A percentile compares a stretch with the other conserved stretches of the same genome.
phyloP scores from a whole-genome alignment of 2,329 filamentous ascomycete species.

The Westerdykella aurantiaca region DNA sequence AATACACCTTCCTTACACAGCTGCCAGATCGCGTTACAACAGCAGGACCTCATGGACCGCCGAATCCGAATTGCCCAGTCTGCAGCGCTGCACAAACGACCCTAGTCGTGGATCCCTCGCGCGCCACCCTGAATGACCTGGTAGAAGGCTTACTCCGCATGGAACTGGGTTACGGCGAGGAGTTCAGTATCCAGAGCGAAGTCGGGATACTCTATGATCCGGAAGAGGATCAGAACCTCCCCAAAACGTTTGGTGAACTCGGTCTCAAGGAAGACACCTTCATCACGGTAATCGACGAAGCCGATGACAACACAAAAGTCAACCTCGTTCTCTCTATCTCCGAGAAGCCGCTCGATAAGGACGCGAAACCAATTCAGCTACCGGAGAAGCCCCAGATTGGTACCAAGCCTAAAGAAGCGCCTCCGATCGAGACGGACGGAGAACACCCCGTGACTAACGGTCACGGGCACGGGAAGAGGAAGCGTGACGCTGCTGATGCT shows the following conservation, averaged over 20 bases:
- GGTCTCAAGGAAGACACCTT: constrained; percentile 69
- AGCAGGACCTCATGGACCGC: constrained; percentile 51
- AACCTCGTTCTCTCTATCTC: constrained; percentile 71
- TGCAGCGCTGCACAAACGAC: constrained; percentile 69
- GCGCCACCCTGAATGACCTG: constrained; percentile 71
- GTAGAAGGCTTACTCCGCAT: constrained; percentile 67
- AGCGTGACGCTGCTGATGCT: constrained; percentile 42
- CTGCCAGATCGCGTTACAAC: constrained; percentile 55
- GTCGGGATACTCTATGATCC: constrained; percentile 78
- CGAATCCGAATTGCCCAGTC: constrained; percentile 77
- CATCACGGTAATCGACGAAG: constrained; percentile 76
- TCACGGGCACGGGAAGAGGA: constrained; percentile 36
- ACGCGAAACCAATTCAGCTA: constrained; percentile 53
- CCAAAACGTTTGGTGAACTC: constrained; percentile 71
- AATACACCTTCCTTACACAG: constrained; percentile 80
- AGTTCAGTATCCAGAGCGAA: constrained; percentile 72
- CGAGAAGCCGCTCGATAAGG: constrained; percentile 43
- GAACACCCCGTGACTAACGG: constrained; percentile 21
- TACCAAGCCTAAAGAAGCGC: constrained; percentile 39
- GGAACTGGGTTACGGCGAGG: constrained; percentile 71
- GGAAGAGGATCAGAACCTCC: constrained; percentile 80
- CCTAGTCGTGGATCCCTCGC: constrained; percentile 61
- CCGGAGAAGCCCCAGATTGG: constrained; percentile 44
- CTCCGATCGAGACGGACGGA: not conserved
- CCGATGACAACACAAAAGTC: constrained; percentile 70